These are phyloP conservation scores for Chytriomyces hyalinus DNA, from an alignment of 192 early-diverging fungal species.

Conservation along the genomic window DNA sequence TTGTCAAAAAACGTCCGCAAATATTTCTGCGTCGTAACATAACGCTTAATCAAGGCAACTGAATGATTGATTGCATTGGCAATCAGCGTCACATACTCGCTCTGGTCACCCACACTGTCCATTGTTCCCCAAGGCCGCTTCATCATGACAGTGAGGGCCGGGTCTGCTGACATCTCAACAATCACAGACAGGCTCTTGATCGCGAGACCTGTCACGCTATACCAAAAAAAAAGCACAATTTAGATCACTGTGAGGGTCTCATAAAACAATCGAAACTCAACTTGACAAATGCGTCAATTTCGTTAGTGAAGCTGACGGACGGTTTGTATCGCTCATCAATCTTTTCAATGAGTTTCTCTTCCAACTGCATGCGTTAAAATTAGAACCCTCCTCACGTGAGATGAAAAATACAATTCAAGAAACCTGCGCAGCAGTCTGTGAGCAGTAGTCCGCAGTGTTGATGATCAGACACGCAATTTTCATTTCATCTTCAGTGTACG, in stretches of 20 bases:
- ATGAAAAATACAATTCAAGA: background rate
- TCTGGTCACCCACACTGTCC: constrained; percentile 93
- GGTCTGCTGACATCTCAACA: constrained; percentile 71
- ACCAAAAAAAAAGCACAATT: constrained; percentile 11
- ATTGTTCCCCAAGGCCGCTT: constrained; percentile 80
- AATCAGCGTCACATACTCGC: constrained; percentile 77
- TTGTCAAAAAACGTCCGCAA: constrained; percentile 91
- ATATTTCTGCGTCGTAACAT: constrained; percentile 74
- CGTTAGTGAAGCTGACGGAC: constrained; percentile 73
- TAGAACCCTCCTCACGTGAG: background rate
- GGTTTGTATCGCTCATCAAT: constrained; percentile 73
- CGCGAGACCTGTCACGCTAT: constrained; percentile 59
- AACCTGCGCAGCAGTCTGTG: constrained; percentile 78
- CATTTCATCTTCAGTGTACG: constrained; percentile 71
- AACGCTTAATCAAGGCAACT: constrained; percentile 63
- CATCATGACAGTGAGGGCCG: constrained; percentile 74
- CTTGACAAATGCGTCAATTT: constrained; percentile 81
- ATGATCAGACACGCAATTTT: constrained; percentile 76
- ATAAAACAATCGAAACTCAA: constrained; percentile 42
- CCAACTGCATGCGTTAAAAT: constrained; percentile 64
- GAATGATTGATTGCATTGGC: constrained; percentile 61
- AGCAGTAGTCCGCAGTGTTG: constrained; percentile 96
- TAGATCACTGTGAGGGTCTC: constrained; percentile 1
- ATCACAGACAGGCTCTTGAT: constrained; percentile 72
- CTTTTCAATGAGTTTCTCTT: constrained; percentile 86